Evolutionary conservation across 805 yeast genomes (phyloP).

Genomic region (Lachancea mirantina): DNA sequence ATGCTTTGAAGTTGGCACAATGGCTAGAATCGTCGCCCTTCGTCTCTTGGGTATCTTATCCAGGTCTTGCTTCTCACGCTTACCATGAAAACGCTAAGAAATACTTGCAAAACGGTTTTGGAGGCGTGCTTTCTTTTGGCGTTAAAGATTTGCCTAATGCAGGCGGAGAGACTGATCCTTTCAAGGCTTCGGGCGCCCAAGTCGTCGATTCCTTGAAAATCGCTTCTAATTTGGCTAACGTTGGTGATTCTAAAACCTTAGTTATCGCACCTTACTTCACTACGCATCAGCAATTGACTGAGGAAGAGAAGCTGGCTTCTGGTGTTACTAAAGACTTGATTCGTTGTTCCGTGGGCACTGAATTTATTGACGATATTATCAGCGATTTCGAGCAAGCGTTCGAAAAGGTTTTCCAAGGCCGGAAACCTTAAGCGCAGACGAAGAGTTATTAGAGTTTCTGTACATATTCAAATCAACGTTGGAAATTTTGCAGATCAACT

Average conservation of each 20-base stretch:
- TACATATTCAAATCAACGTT: neutral
- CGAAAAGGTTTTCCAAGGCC: constrained; percentile 43
- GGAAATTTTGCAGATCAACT: no score
- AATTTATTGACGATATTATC: constrained; percentile 84
- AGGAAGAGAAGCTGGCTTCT: constrained; percentile 69
- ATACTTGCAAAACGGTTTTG: constrained; percentile 72
- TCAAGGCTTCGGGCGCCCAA: constrained; percentile 69
- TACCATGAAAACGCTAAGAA: constrained; percentile 78
- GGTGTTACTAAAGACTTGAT: constrained; percentile 88
- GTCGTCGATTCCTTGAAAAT: constrained; percentile 79
- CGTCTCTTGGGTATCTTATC: constrained; percentile 87
- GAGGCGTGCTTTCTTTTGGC: constrained; percentile 86
- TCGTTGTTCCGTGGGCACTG: constrained; percentile 87
- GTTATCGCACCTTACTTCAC: constrained; percentile 95
- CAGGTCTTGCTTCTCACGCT: constrained; percentile 74
- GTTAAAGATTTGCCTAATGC: constrained; percentile 53
- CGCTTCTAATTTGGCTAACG: constrained; percentile 91
- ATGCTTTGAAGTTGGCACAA: constrained; percentile 74
- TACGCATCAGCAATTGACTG: constrained; percentile 85
- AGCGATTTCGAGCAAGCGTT: constrained; percentile 85
- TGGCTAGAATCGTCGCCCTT: constrained; percentile 64
- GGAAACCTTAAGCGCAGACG: constrained; percentile 9
- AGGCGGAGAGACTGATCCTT: constrained; percentile 48
- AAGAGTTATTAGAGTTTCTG: no score
- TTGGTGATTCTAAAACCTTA: constrained; percentile 92